phyloP scores from a whole-genome alignment of 176 grass and related monocot genomes.

The Neostapfia colusana region DNA sequence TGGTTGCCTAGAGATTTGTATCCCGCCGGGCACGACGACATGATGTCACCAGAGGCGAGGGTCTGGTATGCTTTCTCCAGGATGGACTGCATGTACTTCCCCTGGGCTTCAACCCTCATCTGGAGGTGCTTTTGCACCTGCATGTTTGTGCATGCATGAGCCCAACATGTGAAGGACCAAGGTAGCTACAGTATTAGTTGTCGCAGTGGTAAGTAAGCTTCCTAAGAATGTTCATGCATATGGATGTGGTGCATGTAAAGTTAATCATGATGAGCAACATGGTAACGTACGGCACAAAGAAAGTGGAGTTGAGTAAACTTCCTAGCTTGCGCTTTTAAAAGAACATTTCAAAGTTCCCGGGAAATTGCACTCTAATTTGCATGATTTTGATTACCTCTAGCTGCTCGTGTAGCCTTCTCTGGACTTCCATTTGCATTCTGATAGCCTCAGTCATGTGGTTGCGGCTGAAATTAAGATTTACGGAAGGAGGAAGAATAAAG shows the following conservation, averaged over 20 bases:
- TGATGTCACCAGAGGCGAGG: slow-evolving; percentile 48
- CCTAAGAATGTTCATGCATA: slow-evolving; percentile 32
- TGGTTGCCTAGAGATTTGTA: slow-evolving; percentile 71
- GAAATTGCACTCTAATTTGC: slow-evolving; percentile 39
- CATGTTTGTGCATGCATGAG: slow-evolving; percentile 30
- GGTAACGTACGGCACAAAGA: slow-evolving; percentile 23
- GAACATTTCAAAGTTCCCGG: slow-evolving; percentile 38
- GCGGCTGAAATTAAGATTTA: slow-evolving; percentile 57
- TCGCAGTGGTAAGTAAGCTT: slow-evolving; percentile 11
- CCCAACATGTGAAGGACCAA: not conserved
- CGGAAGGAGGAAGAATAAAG: not conserved
- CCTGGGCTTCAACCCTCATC: slow-evolving; percentile 97
- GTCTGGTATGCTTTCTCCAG: slow-evolving; percentile 90
- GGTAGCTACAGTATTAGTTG: not conserved
- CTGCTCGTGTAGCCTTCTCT: slow-evolving; percentile 92
- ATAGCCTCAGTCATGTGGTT: slow-evolving; percentile 77
- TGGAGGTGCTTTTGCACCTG: slow-evolving; percentile 97
- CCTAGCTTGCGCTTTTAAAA: slow-evolving; percentile 32
- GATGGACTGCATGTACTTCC: slow-evolving; percentile 97
- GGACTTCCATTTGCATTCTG: slow-evolving; percentile 94
- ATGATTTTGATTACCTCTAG: slow-evolving; percentile 57
- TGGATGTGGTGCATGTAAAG: slow-evolving; percentile 20
- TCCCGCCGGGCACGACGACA: slow-evolving; percentile 38
- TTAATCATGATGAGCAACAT: slow-evolving; percentile 9
- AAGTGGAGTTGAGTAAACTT: slow-evolving; percentile 50